Conservation (phyloP, 2,329 filamentous ascomycete species). For the Hypomyces rosellus region DNA sequence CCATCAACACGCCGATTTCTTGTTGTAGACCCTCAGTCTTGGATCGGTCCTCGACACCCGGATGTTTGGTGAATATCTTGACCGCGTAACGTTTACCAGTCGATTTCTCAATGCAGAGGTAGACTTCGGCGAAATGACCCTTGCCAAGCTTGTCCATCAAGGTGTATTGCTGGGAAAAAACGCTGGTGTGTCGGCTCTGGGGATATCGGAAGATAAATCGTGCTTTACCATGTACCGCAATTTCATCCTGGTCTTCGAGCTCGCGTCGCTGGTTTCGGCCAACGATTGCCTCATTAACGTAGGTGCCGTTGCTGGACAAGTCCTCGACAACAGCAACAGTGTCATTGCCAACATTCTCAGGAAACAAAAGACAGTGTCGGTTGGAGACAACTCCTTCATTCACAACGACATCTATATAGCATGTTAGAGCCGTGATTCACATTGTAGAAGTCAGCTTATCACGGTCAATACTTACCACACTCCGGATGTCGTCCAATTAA, state of each 20-base stretch:
- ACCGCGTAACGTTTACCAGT: slow-evolving; percentile 81
- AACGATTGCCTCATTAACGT: slow-evolving; percentile 84
- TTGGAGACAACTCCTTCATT: slow-evolving; percentile 81
- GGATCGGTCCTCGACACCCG: slow-evolving; percentile 73
- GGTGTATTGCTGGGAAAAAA: slow-evolving; percentile 80
- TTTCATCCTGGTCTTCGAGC: slow-evolving; percentile 83
- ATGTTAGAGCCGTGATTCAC: slow-evolving; percentile 2
- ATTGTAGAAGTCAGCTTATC: neutral
- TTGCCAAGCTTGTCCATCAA: slow-evolving; percentile 83
- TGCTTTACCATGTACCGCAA: slow-evolving; percentile 77
- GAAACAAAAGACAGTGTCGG: slow-evolving; percentile 67
- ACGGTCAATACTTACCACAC: slow-evolving; percentile 60
- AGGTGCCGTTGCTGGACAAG: slow-evolving; percentile 92
- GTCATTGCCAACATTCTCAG: slow-evolving; percentile 51
- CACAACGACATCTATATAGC: slow-evolving; percentile 56
- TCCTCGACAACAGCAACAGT: slow-evolving; percentile 79
- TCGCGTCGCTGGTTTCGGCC: slow-evolving; percentile 89
- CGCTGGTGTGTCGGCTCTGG: slow-evolving; percentile 62
- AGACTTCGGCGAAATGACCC: slow-evolving; percentile 92
- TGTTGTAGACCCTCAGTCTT: slow-evolving; percentile 85
- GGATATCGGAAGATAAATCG: slow-evolving; percentile 92
- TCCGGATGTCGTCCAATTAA: slow-evolving; percentile 89
- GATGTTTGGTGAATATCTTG: slow-evolving; percentile 86
- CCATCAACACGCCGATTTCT: slow-evolving; percentile 93
- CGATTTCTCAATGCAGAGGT: slow-evolving; percentile 79